Evolutionary conservation across 306 rosid genomes (phyloP).

Genomic region (Cyamopsis tetragonoloba): DNA sequence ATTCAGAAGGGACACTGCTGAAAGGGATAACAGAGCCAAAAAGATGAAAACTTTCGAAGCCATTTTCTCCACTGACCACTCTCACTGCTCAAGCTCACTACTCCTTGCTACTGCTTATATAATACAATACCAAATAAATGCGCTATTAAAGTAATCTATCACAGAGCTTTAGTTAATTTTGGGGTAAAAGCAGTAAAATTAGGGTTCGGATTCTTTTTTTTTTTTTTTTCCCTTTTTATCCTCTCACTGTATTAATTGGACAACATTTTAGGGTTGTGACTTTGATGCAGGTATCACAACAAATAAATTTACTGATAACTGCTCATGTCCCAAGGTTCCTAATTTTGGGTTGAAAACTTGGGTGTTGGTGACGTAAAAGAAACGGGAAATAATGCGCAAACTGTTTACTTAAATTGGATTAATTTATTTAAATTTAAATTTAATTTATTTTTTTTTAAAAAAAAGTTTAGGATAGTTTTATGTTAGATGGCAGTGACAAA

Average conservation of each 20-base stretch:
- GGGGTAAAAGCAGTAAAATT: too few relatives aligned
- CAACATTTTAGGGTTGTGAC: not conserved
- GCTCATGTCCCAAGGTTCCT: not conserved
- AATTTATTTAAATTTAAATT: too few relatives aligned
- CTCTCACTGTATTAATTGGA: too few relatives aligned
- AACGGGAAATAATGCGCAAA: not conserved
- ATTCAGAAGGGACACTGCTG: slow-evolving; percentile 34
- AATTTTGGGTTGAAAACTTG: not conserved
- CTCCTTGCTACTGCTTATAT: slow-evolving; percentile 43
- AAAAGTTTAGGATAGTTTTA: too few relatives aligned
- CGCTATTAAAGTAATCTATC: not conserved
- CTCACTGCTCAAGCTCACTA: slow-evolving; percentile 14
- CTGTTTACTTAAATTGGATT: too few relatives aligned
- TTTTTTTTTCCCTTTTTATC: too few relatives aligned
- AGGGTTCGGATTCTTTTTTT: too few relatives aligned
- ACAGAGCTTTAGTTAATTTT: too few relatives aligned
- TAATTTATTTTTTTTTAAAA: too few relatives aligned
- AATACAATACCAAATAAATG: slow-evolving; percentile 14
- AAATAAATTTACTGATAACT: too few relatives aligned
- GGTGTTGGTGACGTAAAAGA: not conserved
- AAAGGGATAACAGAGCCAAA: slow-evolving; percentile 43
- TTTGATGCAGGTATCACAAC: not conserved
- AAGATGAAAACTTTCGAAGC: slow-evolving; percentile 43
- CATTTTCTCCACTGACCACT: slow-evolving; percentile 35
- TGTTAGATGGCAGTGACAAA: too few relatives aligned